phyloP scores from a whole-genome alignment of 139 green algal species.

The Trebouxia sp. region DNA sequence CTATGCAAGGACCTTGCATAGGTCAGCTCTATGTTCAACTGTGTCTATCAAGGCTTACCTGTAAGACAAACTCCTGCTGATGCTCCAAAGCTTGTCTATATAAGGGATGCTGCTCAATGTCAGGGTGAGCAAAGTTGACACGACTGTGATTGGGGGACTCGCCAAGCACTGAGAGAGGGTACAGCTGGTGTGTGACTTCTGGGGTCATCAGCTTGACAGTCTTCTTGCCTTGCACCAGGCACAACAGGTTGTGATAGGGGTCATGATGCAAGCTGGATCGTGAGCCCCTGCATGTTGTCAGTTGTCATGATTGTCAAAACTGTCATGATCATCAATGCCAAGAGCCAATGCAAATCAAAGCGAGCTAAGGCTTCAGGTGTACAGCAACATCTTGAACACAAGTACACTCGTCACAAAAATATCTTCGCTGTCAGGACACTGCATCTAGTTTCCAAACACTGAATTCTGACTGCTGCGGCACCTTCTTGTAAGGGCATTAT shows the following conservation, averaged over 20 bases:
- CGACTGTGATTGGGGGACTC: constrained; percentile 74
- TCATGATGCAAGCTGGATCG: constrained; percentile 82
- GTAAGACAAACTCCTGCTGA: constrained; percentile 26
- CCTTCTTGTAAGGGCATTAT: neutral
- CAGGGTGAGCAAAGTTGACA: constrained; percentile 61
- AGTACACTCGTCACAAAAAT: neutral
- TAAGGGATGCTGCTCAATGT: constrained; percentile 46
- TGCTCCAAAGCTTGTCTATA: constrained; percentile 33
- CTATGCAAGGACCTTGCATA: too few relatives aligned
- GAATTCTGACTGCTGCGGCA: neutral
- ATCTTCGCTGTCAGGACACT: neutral
- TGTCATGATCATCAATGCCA: neutral
- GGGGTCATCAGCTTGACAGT: constrained; percentile 57
- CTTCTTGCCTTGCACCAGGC: constrained; percentile 69
- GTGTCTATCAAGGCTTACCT: too few relatives aligned
- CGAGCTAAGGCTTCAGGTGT: neutral
- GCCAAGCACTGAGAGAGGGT: constrained; percentile 49
- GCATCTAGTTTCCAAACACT: neutral
- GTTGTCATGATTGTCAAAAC: constrained; percentile 27
- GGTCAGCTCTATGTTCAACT: too few relatives aligned
- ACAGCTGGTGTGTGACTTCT: constrained; percentile 50
- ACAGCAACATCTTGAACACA: neutral
- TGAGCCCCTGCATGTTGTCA: constrained; percentile 34
- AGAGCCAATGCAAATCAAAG: too few relatives aligned
- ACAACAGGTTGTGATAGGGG: constrained; percentile 81